Evolutionary conservation across 352 stramenopile genomes (phyloP), one percentile per base, ranked within the genome.

Genomic region (Phytopythium vexans): DNA sequence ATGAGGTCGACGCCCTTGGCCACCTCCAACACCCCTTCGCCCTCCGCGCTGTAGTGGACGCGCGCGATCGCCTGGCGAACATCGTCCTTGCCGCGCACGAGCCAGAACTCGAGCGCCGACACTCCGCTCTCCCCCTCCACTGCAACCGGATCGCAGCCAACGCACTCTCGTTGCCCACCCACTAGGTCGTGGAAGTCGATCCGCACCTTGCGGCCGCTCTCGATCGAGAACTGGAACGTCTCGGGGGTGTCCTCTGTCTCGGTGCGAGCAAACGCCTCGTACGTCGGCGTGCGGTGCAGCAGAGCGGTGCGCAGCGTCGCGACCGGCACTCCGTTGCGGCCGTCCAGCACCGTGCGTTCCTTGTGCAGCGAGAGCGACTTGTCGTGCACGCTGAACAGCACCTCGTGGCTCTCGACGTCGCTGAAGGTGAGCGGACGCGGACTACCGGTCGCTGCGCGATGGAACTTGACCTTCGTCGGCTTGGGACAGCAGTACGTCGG

Each of bases 151-250:
- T 75, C 66, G 33, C 62, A 72, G 40, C 66, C 63, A 9, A 75
- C 60, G 31, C 59, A 63, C 41, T 59, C 69, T 40, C 63, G 63
- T 46, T 68, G 54, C 32, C 57, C 56, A 41, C 58, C 60, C 49
- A 75, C 66, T 2, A 75, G 62, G 41, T 72, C 66, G 41, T 52
- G 60, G 52, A 75, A 75, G 55, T 72, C 56, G 32, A 64, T 64
- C 46, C 62, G 66, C 37, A 67, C 51, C 4, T 45, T 64, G 35
- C 35, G 8, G 9, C 49, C 64, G 37, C 58, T 55, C 12, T 70
- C 63, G 9, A 56, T 50, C 15, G 58, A 68, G 56, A 75, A 75
- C 46, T 67, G 65, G 54, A 72, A 75, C 9, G 49, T 49, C 49
- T 51, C 70, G 35, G 66, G 66, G 32, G 63, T 65, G 43, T 75